phyloP scores from a whole-genome alignment of 2,329 filamentous ascomycete genomes.

The Tolypocladium endophyticum region DNA sequence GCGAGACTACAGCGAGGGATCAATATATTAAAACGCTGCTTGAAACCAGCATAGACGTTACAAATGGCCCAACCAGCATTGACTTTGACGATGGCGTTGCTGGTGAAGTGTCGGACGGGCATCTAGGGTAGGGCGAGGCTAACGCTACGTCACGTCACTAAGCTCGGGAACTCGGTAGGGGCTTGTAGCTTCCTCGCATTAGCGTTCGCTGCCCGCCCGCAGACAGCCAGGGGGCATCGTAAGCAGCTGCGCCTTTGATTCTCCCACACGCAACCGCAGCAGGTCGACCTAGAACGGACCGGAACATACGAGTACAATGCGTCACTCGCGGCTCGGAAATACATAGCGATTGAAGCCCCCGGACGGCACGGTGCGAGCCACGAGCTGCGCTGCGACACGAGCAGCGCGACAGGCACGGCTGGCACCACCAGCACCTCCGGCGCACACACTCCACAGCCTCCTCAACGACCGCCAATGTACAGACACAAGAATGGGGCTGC shows the following conservation, averaged over 20 bases:
- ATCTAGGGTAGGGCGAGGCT: background rate
- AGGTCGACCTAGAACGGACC: background rate
- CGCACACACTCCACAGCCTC: background rate
- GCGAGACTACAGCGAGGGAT: background rate
- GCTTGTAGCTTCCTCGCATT: background rate
- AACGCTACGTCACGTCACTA: background rate
- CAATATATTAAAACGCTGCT: background rate
- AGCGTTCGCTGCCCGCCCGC: background rate
- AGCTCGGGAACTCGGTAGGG: background rate
- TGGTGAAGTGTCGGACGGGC: background rate
- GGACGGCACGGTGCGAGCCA: background rate
- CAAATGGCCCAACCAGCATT: background rate
- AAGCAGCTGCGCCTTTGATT: background rate
- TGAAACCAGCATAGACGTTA: background rate
- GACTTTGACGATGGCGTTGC: background rate
- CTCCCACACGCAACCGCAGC: background rate
- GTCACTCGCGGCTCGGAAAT: background rate
- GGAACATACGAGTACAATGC: background rate
- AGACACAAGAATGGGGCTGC: slow-evolving; percentile 28
- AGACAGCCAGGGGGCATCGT: background rate
- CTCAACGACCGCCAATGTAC: slow-evolving; percentile 23
- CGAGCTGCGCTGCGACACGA: background rate
- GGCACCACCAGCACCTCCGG: background rate
- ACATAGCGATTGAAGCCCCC: background rate
- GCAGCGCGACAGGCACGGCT: background rate